These are phyloP conservation scores for Diddensiella santjacobensis DNA, from an alignment of 805 yeast genomes.

Conservation along the genomic window DNA sequence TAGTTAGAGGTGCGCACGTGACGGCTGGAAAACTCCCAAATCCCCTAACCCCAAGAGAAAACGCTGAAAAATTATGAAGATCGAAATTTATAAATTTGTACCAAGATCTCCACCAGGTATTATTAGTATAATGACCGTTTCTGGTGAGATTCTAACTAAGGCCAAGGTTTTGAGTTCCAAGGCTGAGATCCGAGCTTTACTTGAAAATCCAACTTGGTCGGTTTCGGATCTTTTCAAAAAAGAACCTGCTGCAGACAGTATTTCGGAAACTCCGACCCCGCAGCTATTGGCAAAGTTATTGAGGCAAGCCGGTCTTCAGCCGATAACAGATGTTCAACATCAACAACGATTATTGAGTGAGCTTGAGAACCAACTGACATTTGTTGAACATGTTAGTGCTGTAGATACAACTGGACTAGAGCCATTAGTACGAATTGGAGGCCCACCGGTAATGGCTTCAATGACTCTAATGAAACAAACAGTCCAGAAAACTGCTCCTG, in stretches of 20 bases:
- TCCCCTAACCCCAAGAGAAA: neutral
- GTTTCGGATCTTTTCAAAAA: conserved; percentile 27
- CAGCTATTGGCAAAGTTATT: conserved; percentile 27
- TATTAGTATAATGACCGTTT: neutral
- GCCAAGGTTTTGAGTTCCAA: neutral
- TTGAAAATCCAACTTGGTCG: conserved; percentile 29
- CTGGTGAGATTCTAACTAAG: neutral
- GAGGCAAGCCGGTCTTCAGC: conserved; percentile 28
- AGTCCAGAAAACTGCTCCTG: conserved; percentile 12
- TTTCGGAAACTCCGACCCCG: conserved; percentile 25
- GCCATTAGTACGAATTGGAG: conserved; percentile 33
- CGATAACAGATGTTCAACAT: conserved; percentile 16
- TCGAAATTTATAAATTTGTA: too few species aligned
- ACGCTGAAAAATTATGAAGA: neutral
- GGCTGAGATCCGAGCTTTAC: conserved; percentile 15
- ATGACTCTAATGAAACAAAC: conserved; percentile 16
- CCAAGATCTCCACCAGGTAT: neutral
- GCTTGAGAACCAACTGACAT: conserved; percentile 35
- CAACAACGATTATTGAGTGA: conserved; percentile 26
- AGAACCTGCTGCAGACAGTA: conserved; percentile 18
- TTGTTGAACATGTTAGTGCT: conserved; percentile 37
- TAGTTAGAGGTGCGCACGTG: neutral
- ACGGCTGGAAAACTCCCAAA: neutral
- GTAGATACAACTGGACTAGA: conserved; percentile 33
- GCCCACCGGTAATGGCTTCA: conserved; percentile 12